These are phyloP conservation scores for sweet orange (Citrus sinensis) DNA, from an alignment of 345 rosid species.

Conservation along the genomic window DVS_A1.0 CM039165.1:34117501-34118000, in stretches of 20 bases:
- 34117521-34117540: too few relatives aligned
- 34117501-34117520: too few relatives aligned
- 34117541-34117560: too few relatives aligned
- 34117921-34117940: not conserved
- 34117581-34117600: conserved; percentile 19
- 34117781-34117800: not conserved
- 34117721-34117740: not conserved
- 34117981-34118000: not conserved
- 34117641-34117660: conserved; percentile 31
- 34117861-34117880: not conserved
- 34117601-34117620: conserved; percentile 14
- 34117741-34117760: not conserved
- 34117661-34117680: not conserved
- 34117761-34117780: not conserved
- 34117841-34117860: not conserved
- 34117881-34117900: not conserved
- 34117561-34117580: conserved; percentile 15
- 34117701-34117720: not conserved
- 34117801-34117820: too few relatives aligned
- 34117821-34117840: conserved; percentile 33
- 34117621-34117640: conserved; percentile 18
- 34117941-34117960: not conserved
- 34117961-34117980: not conserved
- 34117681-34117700: not conserved
- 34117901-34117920: not conserved